These are phyloP conservation scores for Thermothielavioides terrestris DNA, from an alignment of 495 filamentous ascomycete species.

Conservation along the genomic window DNA sequence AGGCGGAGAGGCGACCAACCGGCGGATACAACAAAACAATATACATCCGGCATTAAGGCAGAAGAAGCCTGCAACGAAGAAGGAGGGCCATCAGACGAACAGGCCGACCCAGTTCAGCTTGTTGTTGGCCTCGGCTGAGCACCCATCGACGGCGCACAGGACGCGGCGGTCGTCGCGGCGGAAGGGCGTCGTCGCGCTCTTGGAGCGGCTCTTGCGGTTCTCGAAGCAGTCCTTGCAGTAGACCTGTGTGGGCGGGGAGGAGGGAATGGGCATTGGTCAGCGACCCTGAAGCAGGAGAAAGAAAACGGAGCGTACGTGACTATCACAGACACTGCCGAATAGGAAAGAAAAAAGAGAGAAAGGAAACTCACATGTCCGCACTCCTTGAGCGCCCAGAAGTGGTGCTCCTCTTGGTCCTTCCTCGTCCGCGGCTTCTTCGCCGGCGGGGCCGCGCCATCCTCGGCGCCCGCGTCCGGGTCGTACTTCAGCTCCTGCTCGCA, in stretches of 20 bases:
- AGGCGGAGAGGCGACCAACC: too few relatives aligned
- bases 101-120: slow-evolving; percentile 41
- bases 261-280: too few relatives aligned
- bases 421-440: slow-evolving; percentile 30
- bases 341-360: not conserved
- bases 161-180: slow-evolving; percentile 19
- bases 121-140: slow-evolving; percentile 27
- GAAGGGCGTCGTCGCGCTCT: slow-evolving; percentile 22
- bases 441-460: slow-evolving; percentile 14
- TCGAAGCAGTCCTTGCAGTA: slow-evolving; percentile 41
- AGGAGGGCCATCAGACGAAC: slow-evolving; percentile 35
- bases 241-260: slow-evolving; percentile 30
- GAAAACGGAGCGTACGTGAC: too few relatives aligned
- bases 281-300: not conserved
- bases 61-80: too few relatives aligned
- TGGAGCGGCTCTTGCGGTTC: slow-evolving; percentile 17
- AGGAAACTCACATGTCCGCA: slow-evolving; percentile 39
- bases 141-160: slow-evolving; percentile 37
- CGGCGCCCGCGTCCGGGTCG: slow-evolving; percentile 29
- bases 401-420: slow-evolving; percentile 39
- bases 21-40: too few relatives aligned
- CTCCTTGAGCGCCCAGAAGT: slow-evolving; percentile 43
- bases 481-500: slow-evolving; percentile 41
- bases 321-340: too few relatives aligned
- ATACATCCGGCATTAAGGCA: too few relatives aligned